Evolutionary conservation across 441 rosid species (phyloP).

Genomic region (Rhodomyrtus psidioides): DNA sequence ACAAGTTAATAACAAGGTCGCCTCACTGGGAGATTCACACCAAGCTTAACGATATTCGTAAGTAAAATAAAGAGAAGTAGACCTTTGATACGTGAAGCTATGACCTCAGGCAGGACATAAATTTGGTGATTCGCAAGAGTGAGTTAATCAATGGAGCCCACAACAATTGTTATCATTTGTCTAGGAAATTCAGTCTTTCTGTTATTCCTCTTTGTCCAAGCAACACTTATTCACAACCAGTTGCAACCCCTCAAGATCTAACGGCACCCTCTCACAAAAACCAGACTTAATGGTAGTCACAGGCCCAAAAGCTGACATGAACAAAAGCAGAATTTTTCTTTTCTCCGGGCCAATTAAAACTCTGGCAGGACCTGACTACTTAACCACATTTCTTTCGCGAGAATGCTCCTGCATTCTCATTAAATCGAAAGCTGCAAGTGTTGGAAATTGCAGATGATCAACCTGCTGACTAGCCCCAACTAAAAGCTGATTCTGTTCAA

Average conservation of each 20-base stretch:
- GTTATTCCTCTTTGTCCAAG: not conserved
- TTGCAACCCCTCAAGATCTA: not conserved
- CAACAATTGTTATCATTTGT: not conserved
- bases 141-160: not conserved
- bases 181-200: not conserved
- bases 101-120: not conserved
- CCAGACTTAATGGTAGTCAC: too few species aligned
- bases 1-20: not conserved
- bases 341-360: not conserved
- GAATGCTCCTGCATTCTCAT: not conserved
- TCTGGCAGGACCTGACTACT: not conserved
- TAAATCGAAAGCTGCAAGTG: not conserved
- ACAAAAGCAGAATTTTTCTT: not conserved
- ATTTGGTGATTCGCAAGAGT: not conserved
- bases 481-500: not conserved
- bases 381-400: not conserved
- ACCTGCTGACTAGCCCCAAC: not conserved
- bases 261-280: not conserved
- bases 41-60: not conserved
- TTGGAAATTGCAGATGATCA: not conserved
- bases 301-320: not conserved
- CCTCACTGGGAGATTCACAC: not conserved
- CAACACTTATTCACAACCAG: not conserved
- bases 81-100: not conserved
- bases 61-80: not conserved